Evolutionary conservation across 176 grass and related monocot species (phyloP).

Genomic region (Rhynchospora breviuscula): DNA sequence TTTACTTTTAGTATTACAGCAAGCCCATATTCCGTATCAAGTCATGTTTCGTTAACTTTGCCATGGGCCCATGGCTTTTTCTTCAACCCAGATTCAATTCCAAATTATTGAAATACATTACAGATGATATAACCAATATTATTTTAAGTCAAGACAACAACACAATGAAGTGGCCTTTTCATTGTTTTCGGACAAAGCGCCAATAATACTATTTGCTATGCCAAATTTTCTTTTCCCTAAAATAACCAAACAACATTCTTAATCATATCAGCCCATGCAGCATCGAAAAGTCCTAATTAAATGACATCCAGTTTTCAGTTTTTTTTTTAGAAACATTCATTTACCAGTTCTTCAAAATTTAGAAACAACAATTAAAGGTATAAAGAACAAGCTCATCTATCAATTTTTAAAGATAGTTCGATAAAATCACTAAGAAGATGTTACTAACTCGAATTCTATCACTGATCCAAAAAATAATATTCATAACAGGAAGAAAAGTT

Average conservation of each 20-base stretch:
- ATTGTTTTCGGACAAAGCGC: too few relatives aligned
- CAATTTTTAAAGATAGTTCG: background rate
- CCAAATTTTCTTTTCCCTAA: too few relatives aligned
- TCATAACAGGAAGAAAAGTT: background rate
- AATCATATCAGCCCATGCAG: background rate
- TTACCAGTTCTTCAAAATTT: background rate
- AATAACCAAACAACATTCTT: background rate
- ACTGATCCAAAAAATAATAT: background rate
- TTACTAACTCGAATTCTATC: constrained; percentile 6
- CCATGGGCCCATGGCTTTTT: background rate
- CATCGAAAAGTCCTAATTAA: background rate
- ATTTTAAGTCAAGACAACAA: background rate
- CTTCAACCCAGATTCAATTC: background rate
- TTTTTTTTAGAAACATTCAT: background rate
- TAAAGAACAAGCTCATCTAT: constrained; percentile 18
- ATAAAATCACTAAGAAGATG: constrained; percentile 7
- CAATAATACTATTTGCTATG: too few relatives aligned
- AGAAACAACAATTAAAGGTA: background rate
- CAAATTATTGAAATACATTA: background rate
- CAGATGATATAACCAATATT: background rate
- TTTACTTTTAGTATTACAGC: background rate
- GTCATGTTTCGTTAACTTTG: background rate
- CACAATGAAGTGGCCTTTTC: too few relatives aligned
- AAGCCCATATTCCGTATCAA: background rate
- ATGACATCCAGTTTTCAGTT: background rate